Percentiles rank a stretch among this genome's conserved stretches.
Evolutionary conservation across 139 green algal species (phyloP).

Genomic region (Nannochloris sp.): DNA sequence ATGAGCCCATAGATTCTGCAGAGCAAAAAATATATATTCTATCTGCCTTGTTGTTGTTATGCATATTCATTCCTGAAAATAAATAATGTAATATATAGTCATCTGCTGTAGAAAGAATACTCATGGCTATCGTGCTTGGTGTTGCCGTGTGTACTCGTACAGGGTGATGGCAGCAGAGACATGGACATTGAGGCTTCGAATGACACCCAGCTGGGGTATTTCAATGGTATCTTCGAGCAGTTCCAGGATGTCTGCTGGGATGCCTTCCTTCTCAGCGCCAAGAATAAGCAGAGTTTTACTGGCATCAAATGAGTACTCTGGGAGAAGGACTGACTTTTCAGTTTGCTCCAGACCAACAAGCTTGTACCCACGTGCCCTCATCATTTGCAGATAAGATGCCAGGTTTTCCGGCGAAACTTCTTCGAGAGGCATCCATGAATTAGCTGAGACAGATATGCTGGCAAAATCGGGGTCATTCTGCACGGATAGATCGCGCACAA

Average conservation of each 20-base stretch:
- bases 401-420: slow-evolving; percentile 56
- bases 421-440: slow-evolving; percentile 74
- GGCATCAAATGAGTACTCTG: slow-evolving; percentile 43
- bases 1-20: background rate
- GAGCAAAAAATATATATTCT: background rate
- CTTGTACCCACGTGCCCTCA: slow-evolving; percentile 51
- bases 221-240: slow-evolving; percentile 77
- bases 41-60: no score
- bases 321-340: slow-evolving; percentile 40
- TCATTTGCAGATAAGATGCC: slow-evolving; percentile 49
- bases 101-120: background rate
- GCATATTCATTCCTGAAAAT: background rate
- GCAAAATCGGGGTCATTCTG: slow-evolving; percentile 49
- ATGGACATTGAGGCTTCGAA: slow-evolving; percentile 89
- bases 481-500: slow-evolving; percentile 61
- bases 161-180: slow-evolving; percentile 74
- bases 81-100: background rate
- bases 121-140: background rate
- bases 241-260: slow-evolving; percentile 47
- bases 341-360: slow-evolving; percentile 89
- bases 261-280: slow-evolving; percentile 76
- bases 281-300: slow-evolving; percentile 65
- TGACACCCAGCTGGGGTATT: slow-evolving; percentile 84
- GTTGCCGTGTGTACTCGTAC: slow-evolving; percentile 77
- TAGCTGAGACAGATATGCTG: slow-evolving; percentile 74